phyloP scores from a whole-genome alignment of 2,329 filamentous ascomycete species.

The Aspergillus brasiliensis region DNA sequence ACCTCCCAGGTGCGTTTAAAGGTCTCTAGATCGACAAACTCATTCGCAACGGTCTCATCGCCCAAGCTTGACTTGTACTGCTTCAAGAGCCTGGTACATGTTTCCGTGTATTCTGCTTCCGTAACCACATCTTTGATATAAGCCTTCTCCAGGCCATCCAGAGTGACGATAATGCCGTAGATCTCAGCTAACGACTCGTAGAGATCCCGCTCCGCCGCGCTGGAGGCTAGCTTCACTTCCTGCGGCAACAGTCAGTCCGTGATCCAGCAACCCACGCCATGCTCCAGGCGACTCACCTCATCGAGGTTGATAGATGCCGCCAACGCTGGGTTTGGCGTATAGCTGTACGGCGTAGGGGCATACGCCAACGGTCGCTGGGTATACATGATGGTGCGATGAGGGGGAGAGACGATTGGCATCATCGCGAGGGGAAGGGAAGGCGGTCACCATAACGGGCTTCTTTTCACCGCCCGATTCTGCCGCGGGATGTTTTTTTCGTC shows the following conservation, averaged over 20 bases:
- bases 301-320: conserved; percentile 92
- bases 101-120: conserved; percentile 92
- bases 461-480: conserved; percentile 31
- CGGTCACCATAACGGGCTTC: conserved; percentile 27
- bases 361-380: conserved; percentile 68
- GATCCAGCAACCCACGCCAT: conserved; percentile 11
- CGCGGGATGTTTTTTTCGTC: conserved; percentile 33
- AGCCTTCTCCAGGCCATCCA: conserved; percentile 94
- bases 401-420: conserved; percentile 1
- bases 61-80: conserved; percentile 95
- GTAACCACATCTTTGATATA: conserved; percentile 94
- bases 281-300: conserved; percentile 60
- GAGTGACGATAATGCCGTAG: conserved; percentile 94
- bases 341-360: conserved; percentile 87
- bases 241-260: conserved; percentile 43
- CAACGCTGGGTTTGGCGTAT: conserved; percentile 79
- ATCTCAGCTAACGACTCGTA: conserved; percentile 96
- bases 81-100: conserved; percentile 88
- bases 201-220: conserved; percentile 83
- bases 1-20: conserved; percentile 95
- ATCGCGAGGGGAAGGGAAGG: conserved; percentile 22
- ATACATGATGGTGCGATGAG: conserved; percentile 35
- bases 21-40: conserved; percentile 83
- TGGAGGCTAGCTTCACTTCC: conserved; percentile 91
- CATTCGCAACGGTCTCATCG: conserved; percentile 85